Evolutionary conservation across 2,329 filamentous ascomycete genomes (phyloP), one percentile per base, ranked within the genome.

Genomic region (Aureobasidium leucospermi): DNA sequence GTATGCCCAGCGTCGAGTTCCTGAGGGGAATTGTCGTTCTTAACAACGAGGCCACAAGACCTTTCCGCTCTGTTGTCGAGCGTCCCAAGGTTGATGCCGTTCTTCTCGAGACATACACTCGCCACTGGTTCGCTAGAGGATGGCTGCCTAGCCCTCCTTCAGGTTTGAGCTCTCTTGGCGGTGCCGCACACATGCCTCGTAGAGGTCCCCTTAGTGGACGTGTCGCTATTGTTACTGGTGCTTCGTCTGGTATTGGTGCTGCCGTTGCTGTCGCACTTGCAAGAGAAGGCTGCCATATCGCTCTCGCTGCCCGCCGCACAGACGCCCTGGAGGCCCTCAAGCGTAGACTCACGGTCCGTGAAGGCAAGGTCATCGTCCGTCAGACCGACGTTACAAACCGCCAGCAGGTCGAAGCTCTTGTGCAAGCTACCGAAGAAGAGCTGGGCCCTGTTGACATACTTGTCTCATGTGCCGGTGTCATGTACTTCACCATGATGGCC

Each of bases 401-500:
- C 62, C 71, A 73, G 4, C 80, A 91, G 66, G 87, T 91, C 5
- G 82, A 88, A 65, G 79, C 80, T 0, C 82, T 93, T 3, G 77
- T 92, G 62, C 72, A 74, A 3, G 77, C 81, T 0, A 78, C 87
- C 1, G 76, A 76, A 29, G 78, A 81, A 47, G 76, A 85, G 65
- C 83, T 92, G 0, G 89, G 88, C 0, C 82, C 85, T 0, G 78
- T 92, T 46, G 89, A 93, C 69, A 88, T 92, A 55, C 80, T 93
- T n/a, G 83, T 93, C 52, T 85, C 85, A 42, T 90, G 88, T 67
- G 89, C 89, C 0, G 89, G 89, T 38, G 89, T 93, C 69, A 93
- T 93, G 89, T 93, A 93, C 76, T 93, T 85, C 74, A 92, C 89
- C 58, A 85, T 92, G 85, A 92, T 93, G 89, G 83, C 85, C 60